Evolutionary conservation across 1,284 basidiomycete species (phyloP).

Genomic region (Xanthoconium separans): DNA sequence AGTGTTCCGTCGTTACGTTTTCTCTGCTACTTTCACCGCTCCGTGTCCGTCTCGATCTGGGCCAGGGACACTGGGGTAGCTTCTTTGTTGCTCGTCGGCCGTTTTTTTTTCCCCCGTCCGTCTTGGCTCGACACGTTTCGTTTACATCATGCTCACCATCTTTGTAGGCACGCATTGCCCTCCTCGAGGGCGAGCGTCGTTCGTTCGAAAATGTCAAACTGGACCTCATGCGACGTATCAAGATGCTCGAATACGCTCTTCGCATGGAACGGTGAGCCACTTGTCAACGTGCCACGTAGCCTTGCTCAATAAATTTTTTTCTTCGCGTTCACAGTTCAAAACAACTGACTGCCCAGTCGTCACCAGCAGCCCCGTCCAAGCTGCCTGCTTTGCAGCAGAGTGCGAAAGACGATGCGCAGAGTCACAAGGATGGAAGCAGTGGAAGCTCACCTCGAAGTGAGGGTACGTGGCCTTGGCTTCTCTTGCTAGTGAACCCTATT

Average conservation of each 20-base stretch:
- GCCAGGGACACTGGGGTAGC: neutral
- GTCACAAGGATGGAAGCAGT: conserved; percentile 73
- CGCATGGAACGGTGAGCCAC: conserved; percentile 84
- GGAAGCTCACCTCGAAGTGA: conserved; percentile 80
- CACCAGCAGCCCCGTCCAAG: conserved; percentile 59
- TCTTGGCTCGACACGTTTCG: neutral
- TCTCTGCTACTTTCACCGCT: conserved; percentile 2
- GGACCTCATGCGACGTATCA: conserved; percentile 93
- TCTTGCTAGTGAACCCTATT: neutral
- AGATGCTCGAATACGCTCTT: conserved; percentile 97
- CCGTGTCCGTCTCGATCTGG: neutral
- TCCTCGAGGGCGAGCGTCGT: conserved; percentile 93
- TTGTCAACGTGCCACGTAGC: conserved; percentile 12
- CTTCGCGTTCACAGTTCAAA: conserved; percentile 59
- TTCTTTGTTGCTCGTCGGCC: neutral
- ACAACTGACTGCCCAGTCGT: conserved; percentile 58
- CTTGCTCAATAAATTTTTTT: conserved; percentile 8
- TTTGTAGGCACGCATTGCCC: conserved; percentile 87
- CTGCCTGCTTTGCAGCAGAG: conserved; percentile 44
- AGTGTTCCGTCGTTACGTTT: conserved; percentile 38
- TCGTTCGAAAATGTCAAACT: conserved; percentile 97
- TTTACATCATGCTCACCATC: conserved; percentile 24
- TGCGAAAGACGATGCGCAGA: conserved; percentile 66
- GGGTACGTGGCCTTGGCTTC: conserved; percentile 44
- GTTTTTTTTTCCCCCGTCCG: neutral